A percentile compares a stretch with the other conserved stretches of the same genome.
Evolutionary conservation across 2,329 filamentous ascomycete species (phyloP).

Genomic region (Neofusicoccum cordaticola): DNA sequence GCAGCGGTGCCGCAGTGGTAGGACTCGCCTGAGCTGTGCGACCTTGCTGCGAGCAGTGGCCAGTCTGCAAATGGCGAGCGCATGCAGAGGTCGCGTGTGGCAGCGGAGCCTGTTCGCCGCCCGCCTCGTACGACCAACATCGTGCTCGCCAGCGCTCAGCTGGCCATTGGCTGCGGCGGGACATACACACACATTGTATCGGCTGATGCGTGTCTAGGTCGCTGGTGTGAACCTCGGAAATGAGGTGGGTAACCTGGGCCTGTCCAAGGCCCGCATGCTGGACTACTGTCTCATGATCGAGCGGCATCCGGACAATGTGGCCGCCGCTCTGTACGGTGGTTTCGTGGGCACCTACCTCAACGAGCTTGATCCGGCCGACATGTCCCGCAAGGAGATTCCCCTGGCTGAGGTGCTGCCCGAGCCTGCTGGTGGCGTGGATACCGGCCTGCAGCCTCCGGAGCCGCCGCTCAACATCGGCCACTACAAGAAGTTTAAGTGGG

Average conservation of each 20-base stretch:
- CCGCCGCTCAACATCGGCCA: constrained; percentile 93
- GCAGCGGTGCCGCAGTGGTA: constrained; percentile 85
- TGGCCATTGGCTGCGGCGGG: constrained; percentile 3
- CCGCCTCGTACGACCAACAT: neutral
- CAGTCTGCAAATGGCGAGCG: neutral
- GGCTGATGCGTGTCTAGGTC: constrained; percentile 38
- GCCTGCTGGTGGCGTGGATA: constrained; percentile 87
- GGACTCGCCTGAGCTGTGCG: constrained; percentile 4
- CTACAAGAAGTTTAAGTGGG: constrained; percentile 94
- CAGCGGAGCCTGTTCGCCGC: neutral
- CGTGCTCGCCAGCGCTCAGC: neutral
- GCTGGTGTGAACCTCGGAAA: constrained; percentile 92
- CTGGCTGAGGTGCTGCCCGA: constrained; percentile 88
- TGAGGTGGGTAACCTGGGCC: constrained; percentile 74
- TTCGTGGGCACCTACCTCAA: constrained; percentile 97
- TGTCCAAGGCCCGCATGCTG: constrained; percentile 79
- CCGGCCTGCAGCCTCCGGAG: constrained; percentile 78
- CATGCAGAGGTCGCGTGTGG: neutral
- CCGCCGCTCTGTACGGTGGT: constrained; percentile 89
- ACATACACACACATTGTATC: neutral
- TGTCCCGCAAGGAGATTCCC: constrained; percentile 87
- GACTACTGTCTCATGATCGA: constrained; percentile 97
- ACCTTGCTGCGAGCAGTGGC: neutral
- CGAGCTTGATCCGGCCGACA: constrained; percentile 83
- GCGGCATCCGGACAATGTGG: constrained; percentile 59